Evolutionary conservation across 331 rosid genomes (phyloP).

Genomic region (Malus hybrid): DNA sequence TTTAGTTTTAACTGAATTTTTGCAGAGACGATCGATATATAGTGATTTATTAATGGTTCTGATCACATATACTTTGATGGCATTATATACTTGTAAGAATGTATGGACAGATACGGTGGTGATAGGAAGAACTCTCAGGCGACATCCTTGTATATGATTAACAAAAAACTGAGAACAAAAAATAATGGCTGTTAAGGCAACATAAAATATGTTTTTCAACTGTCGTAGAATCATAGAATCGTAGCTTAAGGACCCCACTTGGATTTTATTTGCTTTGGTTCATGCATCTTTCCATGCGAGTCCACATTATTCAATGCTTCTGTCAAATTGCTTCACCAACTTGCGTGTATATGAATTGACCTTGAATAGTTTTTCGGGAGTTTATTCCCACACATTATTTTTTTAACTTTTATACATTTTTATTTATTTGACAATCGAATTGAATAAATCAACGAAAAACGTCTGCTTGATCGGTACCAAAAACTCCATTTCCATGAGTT

Average conservation of each 20-base stretch:
- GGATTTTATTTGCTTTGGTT: constrained; percentile 19
- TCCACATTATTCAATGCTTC: background rate
- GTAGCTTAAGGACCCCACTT: constrained; percentile 30
- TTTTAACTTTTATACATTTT: too few relatives aligned
- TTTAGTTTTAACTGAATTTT: too few relatives aligned
- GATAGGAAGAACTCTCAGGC: background rate
- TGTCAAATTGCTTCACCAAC: background rate
- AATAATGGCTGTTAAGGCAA: background rate
- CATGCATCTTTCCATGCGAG: constrained; percentile 21
- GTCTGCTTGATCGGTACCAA: too few relatives aligned
- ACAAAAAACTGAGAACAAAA: background rate
- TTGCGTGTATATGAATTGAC: background rate
- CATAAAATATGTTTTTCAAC: background rate
- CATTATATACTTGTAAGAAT: background rate
- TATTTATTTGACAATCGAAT: too few relatives aligned
- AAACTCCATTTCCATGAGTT: too few relatives aligned
- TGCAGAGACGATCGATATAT: too few relatives aligned
- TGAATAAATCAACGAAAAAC: too few relatives aligned
- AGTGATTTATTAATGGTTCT: too few relatives aligned
- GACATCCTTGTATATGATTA: background rate
- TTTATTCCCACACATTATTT: too few relatives aligned
- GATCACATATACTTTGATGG: background rate
- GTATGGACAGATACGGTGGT: background rate
- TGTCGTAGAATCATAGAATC: background rate
- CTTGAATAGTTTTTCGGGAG: background rate